A percentile compares a stretch with the other conserved stretches of the same genome.
Evolutionary conservation across 805 yeast species (phyloP).

Genomic region (Wickerhamiella spandovensis): DNA sequence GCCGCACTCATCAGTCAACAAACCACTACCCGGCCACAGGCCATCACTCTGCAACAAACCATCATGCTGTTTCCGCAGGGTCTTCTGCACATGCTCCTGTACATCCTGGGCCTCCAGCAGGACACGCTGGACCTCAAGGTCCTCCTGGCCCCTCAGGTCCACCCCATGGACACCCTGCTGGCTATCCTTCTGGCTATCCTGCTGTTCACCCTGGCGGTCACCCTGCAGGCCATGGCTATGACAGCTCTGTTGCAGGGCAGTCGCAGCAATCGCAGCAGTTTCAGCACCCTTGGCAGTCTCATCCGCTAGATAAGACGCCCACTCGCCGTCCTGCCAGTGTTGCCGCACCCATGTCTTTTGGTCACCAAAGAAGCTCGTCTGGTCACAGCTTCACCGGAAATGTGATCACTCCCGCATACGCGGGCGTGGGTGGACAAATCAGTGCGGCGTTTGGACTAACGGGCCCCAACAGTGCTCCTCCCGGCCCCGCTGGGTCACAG

Average conservation of each 20-base stretch:
- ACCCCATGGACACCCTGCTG: too few relatives aligned
- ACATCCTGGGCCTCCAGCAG: too few relatives aligned
- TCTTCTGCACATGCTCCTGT: too few relatives aligned
- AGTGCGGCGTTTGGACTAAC: background rate
- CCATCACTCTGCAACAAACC: background rate
- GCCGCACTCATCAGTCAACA: background rate
- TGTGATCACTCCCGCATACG: background rate
- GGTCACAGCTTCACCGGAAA: background rate
- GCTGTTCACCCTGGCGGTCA: background rate
- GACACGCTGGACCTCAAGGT: too few relatives aligned
- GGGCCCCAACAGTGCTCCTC: background rate
- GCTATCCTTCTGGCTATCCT: too few relatives aligned
- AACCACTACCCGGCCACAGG: constrained; percentile 2
- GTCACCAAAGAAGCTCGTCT: background rate
- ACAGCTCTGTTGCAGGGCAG: background rate
- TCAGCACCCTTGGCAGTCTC: background rate
- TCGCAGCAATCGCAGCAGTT: background rate
- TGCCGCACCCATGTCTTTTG: background rate
- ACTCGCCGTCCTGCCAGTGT: background rate
- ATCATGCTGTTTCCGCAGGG: too few relatives aligned
- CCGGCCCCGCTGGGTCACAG: background rate
- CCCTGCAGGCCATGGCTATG: background rate
- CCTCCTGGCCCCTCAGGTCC: too few relatives aligned
- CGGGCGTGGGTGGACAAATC: background rate
- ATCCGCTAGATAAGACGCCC: background rate